Base-by-base conservation (phyloP, 805 yeast species). In the Deakozyma indianensis region DNA sequence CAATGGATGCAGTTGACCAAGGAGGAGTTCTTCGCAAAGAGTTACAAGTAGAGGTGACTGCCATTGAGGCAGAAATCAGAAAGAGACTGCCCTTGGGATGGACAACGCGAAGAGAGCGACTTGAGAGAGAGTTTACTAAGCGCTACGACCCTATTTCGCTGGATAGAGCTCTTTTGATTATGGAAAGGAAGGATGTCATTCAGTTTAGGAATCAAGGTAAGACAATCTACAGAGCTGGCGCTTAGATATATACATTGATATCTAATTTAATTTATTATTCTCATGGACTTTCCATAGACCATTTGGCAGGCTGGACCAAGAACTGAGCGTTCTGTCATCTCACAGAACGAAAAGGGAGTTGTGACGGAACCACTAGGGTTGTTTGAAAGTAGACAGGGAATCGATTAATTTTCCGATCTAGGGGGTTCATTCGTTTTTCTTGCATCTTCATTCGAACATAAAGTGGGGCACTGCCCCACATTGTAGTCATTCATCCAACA, bases 31-130 rank as follows among this genome's bases (percentile, higher is more conserved):
- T 74, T 3, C 75, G 77, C 49, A 75, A 78, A 28, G 78, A 78
- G 47, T 66, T 80, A 48, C 48, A 47, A 29, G 73, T 74, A 32
- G 92, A 88, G 57, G 86, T 90, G 41, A 73, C 76, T 51, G 73
- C 71, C 55, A 84, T 92, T 45, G 96, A 88, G 58, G 78, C 74
- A 43, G 95, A 86, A 60, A 72, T 92, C 53, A 78, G 86, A 62
- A 78, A 92, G 63, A 77, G 97, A 62, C 71, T 92, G 52, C 96
- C 97, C 15, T 80, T 92, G 51, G 98, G 98, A 20, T 92, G 95
- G 88, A 83, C 94, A 29, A 87, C 97, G 0, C 79, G 90, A 16
- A 84, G 85, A 61, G 77, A 75, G 52, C 86, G 95, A 3, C 70
- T 92, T 47, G 74, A 84, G 55, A 75, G 81, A 48, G 96, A 90